Conservation (phyloP, 2,329 filamentous ascomycete species). For the Paecilomyces sp. region DNA sequence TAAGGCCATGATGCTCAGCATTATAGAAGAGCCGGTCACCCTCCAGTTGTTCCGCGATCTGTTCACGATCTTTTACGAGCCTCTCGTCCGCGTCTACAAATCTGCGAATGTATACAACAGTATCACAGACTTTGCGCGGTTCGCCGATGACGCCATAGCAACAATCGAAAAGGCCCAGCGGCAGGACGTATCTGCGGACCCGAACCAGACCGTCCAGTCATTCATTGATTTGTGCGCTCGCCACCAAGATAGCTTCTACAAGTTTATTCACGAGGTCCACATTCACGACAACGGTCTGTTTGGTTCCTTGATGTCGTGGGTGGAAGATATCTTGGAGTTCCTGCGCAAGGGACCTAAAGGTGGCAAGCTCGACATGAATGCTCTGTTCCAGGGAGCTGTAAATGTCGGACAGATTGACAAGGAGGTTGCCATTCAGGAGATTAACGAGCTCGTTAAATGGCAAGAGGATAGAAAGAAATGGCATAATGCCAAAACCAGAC, state of each 20-base stretch:
- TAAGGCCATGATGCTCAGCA: constrained; percentile 92
- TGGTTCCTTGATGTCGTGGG: constrained; percentile 92
- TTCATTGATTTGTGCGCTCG: constrained; percentile 95
- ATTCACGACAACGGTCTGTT: constrained; percentile 95
- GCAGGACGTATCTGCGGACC: constrained; percentile 84
- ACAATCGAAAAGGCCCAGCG: constrained; percentile 63
- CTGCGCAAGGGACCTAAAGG: constrained; percentile 75
- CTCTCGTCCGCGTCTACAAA: constrained; percentile 93
- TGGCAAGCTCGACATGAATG: constrained; percentile 89
- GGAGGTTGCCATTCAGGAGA: constrained; percentile 66
- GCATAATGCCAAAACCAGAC: constrained; percentile 94
- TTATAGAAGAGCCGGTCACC: constrained; percentile 96
- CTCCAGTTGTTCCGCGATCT: constrained; percentile 92
- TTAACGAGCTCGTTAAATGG: constrained; percentile 82
- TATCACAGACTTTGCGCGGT: constrained; percentile 90
- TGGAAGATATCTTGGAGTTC: constrained; percentile 92
- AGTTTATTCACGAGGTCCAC: constrained; percentile 97
- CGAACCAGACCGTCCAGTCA: constrained; percentile 94
- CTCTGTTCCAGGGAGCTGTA: constrained; percentile 74
- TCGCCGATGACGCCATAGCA: constrained; percentile 86
- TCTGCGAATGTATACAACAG: constrained; percentile 97
- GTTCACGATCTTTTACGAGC: constrained; percentile 98
- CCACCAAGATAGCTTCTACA: constrained; percentile 96
- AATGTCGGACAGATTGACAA: constrained; percentile 63
- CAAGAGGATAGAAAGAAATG: constrained; percentile 94